Conservation (phyloP, 257 asterid genomes). For the Solanum stenotomum region DNA sequence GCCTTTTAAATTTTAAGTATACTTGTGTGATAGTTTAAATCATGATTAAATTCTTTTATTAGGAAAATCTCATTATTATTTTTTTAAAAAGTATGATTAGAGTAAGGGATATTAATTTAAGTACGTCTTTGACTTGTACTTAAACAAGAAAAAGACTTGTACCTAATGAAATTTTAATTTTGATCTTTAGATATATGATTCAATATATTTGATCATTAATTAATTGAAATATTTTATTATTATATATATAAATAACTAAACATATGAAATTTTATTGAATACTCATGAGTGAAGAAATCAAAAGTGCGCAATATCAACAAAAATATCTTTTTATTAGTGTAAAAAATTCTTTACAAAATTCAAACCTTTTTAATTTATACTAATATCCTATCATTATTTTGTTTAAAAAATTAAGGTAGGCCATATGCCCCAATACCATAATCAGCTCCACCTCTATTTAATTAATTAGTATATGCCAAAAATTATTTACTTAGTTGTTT, state of each 20-base stretch:
- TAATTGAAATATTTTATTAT: too few species aligned
- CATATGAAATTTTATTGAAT: background rate
- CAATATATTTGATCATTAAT: background rate
- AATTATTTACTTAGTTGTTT: background rate
- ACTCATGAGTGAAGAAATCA: background rate
- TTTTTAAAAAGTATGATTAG: background rate
- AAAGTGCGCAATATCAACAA: background rate
- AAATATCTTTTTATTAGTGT: too few species aligned
- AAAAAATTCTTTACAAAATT: too few species aligned
- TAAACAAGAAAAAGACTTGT: constrained; percentile 18
- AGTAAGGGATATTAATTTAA: background rate
- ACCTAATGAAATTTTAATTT: constrained; percentile 14
- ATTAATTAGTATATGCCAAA: background rate
- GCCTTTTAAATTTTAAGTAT: background rate
- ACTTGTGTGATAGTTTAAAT: background rate
- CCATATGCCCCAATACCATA: background rate
- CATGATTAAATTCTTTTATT: background rate
- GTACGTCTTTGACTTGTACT: background rate
- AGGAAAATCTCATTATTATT: background rate
- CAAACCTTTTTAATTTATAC: background rate
- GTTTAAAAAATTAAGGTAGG: background rate
- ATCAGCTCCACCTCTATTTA: background rate
- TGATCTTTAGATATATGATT: background rate
- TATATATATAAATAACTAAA: too few species aligned
- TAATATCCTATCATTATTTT: background rate